phyloP scores from a whole-genome alignment of 2,329 filamentous ascomycete genomes.

The Cercospora sp. region DNA sequence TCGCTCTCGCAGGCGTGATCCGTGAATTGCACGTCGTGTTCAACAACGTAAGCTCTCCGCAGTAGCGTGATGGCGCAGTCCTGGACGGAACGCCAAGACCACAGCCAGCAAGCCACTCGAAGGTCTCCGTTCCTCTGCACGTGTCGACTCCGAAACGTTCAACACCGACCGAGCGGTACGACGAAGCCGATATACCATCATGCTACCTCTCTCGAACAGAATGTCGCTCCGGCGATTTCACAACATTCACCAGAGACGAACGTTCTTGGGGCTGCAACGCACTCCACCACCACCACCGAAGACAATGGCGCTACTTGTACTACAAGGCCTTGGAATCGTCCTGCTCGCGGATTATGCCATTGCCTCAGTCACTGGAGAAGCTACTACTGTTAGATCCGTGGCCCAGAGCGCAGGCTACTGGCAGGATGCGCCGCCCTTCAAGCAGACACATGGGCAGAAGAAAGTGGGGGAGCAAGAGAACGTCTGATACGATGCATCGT shows the following conservation, averaged over 20 bases:
- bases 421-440: conserved; percentile 29
- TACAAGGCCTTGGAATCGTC: conserved; percentile 38
- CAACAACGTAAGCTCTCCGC: conserved; percentile 4
- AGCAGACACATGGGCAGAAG: conserved; percentile 22
- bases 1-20: conserved; percentile 1
- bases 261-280: conserved; percentile 36
- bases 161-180: background rate
- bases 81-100: background rate
- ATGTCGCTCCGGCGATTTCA: background rate
- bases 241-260: conserved; percentile 27
- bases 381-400: conserved; percentile 30
- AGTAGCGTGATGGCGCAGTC: conserved; percentile 6
- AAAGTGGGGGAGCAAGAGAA: background rate
- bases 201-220: conserved; percentile 6
- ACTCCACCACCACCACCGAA: conserved; percentile 34
- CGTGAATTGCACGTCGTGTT: conserved; percentile 2
- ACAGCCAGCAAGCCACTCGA: background rate
- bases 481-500: background rate
- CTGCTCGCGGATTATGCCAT: conserved; percentile 34
- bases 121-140: background rate
- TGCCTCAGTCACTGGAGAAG: conserved; percentile 26
- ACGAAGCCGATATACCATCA: background rate
- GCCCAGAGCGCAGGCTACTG: conserved; percentile 35
- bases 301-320: conserved; percentile 38
- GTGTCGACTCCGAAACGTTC: conserved; percentile 6